Conservation (phyloP, 257 asterid genomes). For the Solanum pimpinellifolium region DNA sequence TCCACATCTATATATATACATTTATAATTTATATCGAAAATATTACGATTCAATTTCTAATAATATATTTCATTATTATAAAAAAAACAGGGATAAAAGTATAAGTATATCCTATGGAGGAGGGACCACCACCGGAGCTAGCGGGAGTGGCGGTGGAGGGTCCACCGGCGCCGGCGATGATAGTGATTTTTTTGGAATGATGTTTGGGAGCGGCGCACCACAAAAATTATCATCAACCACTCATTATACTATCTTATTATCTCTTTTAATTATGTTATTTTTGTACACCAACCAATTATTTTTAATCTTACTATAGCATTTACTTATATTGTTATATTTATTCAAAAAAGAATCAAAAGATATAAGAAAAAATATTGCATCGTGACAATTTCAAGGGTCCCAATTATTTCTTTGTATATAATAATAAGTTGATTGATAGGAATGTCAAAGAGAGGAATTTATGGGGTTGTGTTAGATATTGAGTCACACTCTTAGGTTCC, state of each 20-base stretch:
- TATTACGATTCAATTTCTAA: background rate
- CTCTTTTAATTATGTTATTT: slow-evolving; percentile 32
- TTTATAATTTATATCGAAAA: background rate
- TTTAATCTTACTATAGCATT: slow-evolving; percentile 8
- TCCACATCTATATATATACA: too few species aligned
- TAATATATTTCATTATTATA: background rate
- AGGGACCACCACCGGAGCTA: slow-evolving; percentile 31
- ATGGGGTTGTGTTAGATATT: background rate
- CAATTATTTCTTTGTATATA: background rate
- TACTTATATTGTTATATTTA: background rate
- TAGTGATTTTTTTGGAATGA: slow-evolving; percentile 46
- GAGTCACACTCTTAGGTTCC: background rate
- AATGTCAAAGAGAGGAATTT: background rate
- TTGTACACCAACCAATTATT: slow-evolving; percentile 18
- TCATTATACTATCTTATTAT: slow-evolving; percentile 18
- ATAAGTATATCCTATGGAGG: slow-evolving; percentile 48
- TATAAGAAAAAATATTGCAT: slow-evolving; percentile 6
- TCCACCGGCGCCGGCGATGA: slow-evolving; percentile 20
- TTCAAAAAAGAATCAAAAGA: background rate
- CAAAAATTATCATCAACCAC: slow-evolving; percentile 21
- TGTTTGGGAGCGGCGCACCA: slow-evolving; percentile 51
- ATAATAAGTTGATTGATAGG: background rate
- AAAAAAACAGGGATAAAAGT: slow-evolving; percentile 42
- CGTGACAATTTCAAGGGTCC: background rate
- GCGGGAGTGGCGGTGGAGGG: slow-evolving; percentile 20